Evolutionary conservation across 371 early-diverging fungal species (phyloP).

Genomic region (Actinomortierella ambigua): DNA sequence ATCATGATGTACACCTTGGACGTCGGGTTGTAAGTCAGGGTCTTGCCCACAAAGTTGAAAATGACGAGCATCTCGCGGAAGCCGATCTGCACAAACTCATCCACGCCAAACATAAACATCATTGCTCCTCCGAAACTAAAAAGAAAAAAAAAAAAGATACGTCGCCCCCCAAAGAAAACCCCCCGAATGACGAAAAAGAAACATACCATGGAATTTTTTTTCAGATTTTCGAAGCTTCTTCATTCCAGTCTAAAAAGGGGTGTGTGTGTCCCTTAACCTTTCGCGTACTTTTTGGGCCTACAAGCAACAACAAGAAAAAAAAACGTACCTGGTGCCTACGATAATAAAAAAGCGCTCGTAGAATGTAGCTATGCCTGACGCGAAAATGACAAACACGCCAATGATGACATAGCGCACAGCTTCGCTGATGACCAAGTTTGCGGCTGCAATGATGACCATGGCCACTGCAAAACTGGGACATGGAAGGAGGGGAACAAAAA

Average conservation of each 20-base stretch:
- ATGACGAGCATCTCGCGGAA: conserved; percentile 45
- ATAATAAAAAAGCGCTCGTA: conserved; percentile 36
- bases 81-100: conserved; percentile 39
- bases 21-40: conserved; percentile 20
- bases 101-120: conserved; percentile 43
- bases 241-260: no score
- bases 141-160: no score
- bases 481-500: no score
- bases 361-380: conserved; percentile 20
- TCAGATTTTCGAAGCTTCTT: no score
- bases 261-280: no score
- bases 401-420: conserved; percentile 16
- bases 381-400: conserved; percentile 10
- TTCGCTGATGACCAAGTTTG: conserved; percentile 4
- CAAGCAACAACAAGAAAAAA: no score
- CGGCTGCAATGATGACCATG: conserved; percentile 36
- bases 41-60: conserved; percentile 20
- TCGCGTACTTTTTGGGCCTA: no score
- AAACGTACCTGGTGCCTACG: conserved; percentile 17
- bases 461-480: conserved; percentile 17
- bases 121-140: conserved; percentile 30
- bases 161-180: no score
- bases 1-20: conserved; percentile 23
- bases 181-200: no score
- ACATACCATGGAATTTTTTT: no score